Evolutionary conservation across 495 filamentous ascomycete genomes (phyloP), one percentile per base, ranked within the genome.

Genomic region (Aspergillus wentii): DNA sequence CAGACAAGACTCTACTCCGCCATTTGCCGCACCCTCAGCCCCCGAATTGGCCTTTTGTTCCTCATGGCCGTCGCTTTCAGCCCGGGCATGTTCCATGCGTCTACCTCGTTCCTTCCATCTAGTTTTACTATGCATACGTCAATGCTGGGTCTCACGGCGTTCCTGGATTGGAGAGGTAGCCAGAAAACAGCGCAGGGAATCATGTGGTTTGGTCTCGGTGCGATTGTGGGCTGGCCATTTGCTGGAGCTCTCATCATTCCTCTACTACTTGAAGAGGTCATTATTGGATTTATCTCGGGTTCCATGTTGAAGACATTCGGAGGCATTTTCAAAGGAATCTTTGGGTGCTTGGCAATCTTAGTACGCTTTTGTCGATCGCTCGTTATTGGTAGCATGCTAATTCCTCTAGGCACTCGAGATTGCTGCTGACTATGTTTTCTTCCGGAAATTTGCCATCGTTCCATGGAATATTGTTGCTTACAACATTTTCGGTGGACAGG

Each of bases 91-190:
- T 96, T 95, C 57, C 87, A 95, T 63, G 79, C 92, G 1, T 87
- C 89, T 17, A 71, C 80, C 8, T 78, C 89, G 18, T 97, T 85
- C 55, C 76, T 99, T 5, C 94, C 94, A 3, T 94, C 88, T 13
- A 94, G 86, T 48, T 97, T 97, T 53, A 87, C 92, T 27, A 99
- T 97, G 94, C 95, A 95, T 56, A 86, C 79, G 30, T 80, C 80
- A 8, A 92, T 91, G 76, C 68, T 95, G 13, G 94, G 88, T 2
- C 74, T 88, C 42, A 79, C 88, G 10, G 78, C 85, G 3, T 97
- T 99, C 59, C 79, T 99, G 72, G 84, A 92, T 57, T 86, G 83
- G 74, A 76, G 75, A 26, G 78, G 79, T 4, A 83, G 85, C 0
- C 68, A 83, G 33, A 84, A 80, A 53, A 91, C 85, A 0, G 82